Conservation (phyloP, 306 rosid species). For the Hippophae tibetana region DNA sequence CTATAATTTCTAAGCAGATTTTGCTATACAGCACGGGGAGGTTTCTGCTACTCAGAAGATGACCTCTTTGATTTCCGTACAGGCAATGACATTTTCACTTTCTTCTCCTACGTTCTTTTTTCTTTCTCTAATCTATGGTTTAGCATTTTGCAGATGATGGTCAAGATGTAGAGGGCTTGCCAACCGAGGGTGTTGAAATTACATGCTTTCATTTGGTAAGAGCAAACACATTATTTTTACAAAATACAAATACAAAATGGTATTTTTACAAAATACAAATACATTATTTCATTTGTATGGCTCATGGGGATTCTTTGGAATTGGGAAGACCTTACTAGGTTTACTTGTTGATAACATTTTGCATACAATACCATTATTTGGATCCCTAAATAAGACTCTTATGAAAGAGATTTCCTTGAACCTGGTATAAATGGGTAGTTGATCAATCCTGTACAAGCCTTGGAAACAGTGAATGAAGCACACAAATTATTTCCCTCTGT, state of each 20-base stretch:
- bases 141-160: conserved; percentile 62
- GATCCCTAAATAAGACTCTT: too few species aligned
- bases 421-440: too few species aligned
- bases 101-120: conserved; percentile 7
- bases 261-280: too few species aligned
- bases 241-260: not conserved
- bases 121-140: not conserved
- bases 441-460: too few species aligned
- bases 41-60: conserved; percentile 83
- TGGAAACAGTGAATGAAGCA: too few species aligned
- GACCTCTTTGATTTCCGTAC: conserved; percentile 72
- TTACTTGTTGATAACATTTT: too few species aligned
- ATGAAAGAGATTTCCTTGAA: too few species aligned
- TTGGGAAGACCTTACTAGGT: too few species aligned
- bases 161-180: conserved; percentile 76
- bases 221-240: not conserved
- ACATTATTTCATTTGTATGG: not conserved
- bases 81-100: conserved; percentile 32
- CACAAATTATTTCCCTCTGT: too few species aligned
- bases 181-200: conserved; percentile 76
- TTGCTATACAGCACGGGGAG: conserved; percentile 90
- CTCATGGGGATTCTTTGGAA: too few species aligned
- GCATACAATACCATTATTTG: too few species aligned
- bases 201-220: conserved; percentile 74
- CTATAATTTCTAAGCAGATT: conserved; percentile 38